Percentiles rank a stretch among this genome's conserved stretches.
Evolutionary conservation across 1,284 basidiomycete species (phyloP).

Genomic region (Gymnopus androsaceus): DNA sequence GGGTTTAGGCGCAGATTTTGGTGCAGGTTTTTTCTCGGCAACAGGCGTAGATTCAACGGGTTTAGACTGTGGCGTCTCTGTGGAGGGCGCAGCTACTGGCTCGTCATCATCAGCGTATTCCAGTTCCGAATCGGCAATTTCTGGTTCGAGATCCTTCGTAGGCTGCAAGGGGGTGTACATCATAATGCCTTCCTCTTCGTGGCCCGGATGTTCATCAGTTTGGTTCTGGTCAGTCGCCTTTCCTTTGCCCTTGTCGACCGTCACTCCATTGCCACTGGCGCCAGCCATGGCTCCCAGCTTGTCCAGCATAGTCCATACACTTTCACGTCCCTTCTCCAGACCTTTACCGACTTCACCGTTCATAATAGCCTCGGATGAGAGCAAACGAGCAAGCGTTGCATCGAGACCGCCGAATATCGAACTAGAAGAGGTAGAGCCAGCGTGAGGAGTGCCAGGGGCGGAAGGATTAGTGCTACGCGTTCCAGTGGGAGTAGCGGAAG

Average conservation of each 20-base stretch:
- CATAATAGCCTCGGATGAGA: conserved; percentile 60
- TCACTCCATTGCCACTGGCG: conserved; percentile 1
- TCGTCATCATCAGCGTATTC: conserved; percentile 37
- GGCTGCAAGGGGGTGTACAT: conserved; percentile 71
- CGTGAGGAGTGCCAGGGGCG: conserved; percentile 14
- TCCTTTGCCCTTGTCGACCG: conserved; percentile 19
- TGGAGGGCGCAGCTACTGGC: not conserved
- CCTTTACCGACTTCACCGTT: conserved; percentile 41
- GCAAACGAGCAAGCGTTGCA: conserved; percentile 44
- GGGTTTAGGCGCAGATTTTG: conserved; percentile 15
- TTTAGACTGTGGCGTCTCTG: not conserved
- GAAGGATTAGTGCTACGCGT: conserved; percentile 9
- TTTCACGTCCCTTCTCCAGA: conserved; percentile 43
- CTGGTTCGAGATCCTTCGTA: conserved; percentile 57
- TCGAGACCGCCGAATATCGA: conserved; percentile 33
- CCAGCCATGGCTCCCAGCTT: conserved; percentile 37
- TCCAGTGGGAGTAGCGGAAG: conserved; percentile 27
- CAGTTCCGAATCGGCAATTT: conserved; percentile 65
- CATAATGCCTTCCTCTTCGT: conserved; percentile 61
- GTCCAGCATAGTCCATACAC: conserved; percentile 62
- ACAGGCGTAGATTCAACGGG: not conserved
- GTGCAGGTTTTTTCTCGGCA: not conserved
- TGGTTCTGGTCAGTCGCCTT: conserved; percentile 22
- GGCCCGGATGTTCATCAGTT: conserved; percentile 24
- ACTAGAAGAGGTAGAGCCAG: not conserved